These are phyloP conservation scores for Corinectria fuckeliana DNA, from an alignment of 2,329 filamentous ascomycete genomes.

Conservation along the genomic window DNA sequence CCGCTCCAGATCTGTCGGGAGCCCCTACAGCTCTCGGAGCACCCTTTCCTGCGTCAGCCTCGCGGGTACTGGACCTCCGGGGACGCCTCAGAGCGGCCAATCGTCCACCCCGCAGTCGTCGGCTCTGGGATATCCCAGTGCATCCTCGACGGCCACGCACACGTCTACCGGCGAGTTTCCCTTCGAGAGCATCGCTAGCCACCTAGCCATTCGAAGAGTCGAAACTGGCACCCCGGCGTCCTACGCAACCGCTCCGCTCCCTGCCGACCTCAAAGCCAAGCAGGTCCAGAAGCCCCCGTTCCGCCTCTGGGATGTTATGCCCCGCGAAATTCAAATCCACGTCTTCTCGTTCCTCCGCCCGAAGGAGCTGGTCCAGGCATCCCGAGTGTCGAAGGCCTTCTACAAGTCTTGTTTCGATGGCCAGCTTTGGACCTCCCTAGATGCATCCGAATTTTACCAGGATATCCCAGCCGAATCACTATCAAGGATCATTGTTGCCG, in stretches of 20 bases:
- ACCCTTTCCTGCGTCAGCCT: conserved; percentile 64
- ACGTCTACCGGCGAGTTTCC: conserved; percentile 50
- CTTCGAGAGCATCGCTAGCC: conserved; percentile 52
- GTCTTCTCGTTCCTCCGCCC: conserved; percentile 79
- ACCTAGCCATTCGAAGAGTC: conserved; percentile 62
- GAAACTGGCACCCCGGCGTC: conserved; percentile 52
- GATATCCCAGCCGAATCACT: conserved; percentile 85
- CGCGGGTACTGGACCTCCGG: conserved; percentile 45
- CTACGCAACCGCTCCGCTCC: conserved; percentile 64
- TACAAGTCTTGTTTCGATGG: conserved; percentile 89
- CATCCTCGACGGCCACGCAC: conserved; percentile 48
- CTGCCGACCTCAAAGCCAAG: conserved; percentile 63
- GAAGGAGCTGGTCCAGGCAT: conserved; percentile 80
- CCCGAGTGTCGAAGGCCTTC: conserved; percentile 79
- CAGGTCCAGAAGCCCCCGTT: conserved; percentile 48
- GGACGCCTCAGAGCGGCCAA: conserved; percentile 36
- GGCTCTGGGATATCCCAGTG: conserved; percentile 46
- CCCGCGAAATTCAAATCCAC: conserved; percentile 79
- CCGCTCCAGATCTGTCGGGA: conserved; percentile 70
- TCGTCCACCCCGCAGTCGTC: conserved; percentile 48
- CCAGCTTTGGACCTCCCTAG: conserved; percentile 87
- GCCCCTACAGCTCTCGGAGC: conserved; percentile 66
- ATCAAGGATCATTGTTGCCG: conserved; percentile 81
- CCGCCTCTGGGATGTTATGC: conserved; percentile 82
- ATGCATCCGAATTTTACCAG: conserved; percentile 85